phyloP scores from a whole-genome alignment of 352 stramenopile genomes.

The Phytopythium delawarense region DNA sequence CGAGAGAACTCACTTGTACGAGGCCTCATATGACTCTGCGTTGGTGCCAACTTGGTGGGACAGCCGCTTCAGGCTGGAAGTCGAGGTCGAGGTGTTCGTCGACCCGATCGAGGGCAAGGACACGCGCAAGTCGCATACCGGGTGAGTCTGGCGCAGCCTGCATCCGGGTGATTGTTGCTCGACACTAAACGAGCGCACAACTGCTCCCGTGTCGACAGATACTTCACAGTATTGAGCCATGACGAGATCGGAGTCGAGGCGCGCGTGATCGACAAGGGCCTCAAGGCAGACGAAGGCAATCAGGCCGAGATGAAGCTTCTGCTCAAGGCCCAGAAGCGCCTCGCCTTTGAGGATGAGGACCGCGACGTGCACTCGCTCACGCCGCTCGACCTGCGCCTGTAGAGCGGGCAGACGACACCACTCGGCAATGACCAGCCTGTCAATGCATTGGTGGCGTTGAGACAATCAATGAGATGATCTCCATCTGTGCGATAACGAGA shows the following conservation, averaged over 20 bases:
- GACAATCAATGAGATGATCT: not conserved
- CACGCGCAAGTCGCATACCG: conserved; percentile 47
- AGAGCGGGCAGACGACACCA: not conserved
- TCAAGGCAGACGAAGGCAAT: conserved; percentile 39
- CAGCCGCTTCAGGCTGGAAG: conserved; percentile 51
- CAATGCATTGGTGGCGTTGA: not conserved
- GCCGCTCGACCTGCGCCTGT: conserved; percentile 27
- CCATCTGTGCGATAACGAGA: no score
- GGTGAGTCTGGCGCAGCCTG: conserved; percentile 17
- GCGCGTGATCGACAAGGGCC: conserved; percentile 40
- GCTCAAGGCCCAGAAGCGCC: conserved; percentile 54
- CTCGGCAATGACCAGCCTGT: no score
- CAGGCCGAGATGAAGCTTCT: conserved; percentile 47
- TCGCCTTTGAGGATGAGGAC: conserved; percentile 51
- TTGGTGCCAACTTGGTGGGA: not conserved
- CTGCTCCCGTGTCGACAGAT: conserved; percentile 15
- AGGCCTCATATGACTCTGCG: not conserved
- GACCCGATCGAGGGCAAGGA: conserved; percentile 25
- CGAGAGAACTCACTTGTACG: no score
- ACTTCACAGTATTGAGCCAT: conserved; percentile 59
- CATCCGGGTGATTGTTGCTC: not conserved
- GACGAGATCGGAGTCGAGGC: conserved; percentile 29
- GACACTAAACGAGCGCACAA: not conserved
- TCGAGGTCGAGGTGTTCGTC: conserved; percentile 62
- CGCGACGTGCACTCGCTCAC: conserved; percentile 42